These are phyloP conservation scores for Scenedesmus sp. DNA, from an alignment of 163 green algal species.

Conservation along the genomic window DNA sequence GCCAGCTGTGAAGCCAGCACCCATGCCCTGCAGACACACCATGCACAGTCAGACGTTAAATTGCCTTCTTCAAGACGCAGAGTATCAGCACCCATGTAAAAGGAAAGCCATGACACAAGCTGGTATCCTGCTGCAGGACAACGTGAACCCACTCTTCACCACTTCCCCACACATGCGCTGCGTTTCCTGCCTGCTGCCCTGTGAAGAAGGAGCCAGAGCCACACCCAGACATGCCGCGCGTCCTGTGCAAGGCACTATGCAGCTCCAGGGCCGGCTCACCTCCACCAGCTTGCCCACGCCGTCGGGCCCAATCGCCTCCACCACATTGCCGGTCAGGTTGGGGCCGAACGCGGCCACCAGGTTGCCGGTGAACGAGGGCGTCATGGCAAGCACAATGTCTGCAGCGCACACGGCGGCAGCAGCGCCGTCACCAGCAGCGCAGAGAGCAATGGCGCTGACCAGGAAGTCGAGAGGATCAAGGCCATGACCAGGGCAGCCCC, in stretches of 20 bases:
- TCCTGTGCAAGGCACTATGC: neutral
- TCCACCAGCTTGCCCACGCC: conserved; percentile 36
- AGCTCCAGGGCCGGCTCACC: neutral
- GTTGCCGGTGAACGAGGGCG: conserved; percentile 34
- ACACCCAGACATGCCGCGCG: too few relatives aligned
- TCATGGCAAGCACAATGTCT: conserved; percentile 43
- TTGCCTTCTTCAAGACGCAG: too few relatives aligned
- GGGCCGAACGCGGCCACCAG: conserved; percentile 54
- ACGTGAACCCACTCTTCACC: neutral
- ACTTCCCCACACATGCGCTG: neutral
- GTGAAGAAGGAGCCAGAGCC: too few relatives aligned
- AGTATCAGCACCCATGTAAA: too few relatives aligned
- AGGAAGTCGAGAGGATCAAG: too few relatives aligned
- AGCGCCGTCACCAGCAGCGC: too few relatives aligned
- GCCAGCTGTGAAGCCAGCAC: conserved; percentile 23
- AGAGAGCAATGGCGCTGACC: too few relatives aligned
- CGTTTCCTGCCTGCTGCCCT: neutral
- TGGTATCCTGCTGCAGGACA: too few relatives aligned
- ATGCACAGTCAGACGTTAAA: neutral
- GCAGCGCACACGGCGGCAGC: neutral
- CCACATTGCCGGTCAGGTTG: conserved; percentile 53
- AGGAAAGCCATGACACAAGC: too few relatives aligned
- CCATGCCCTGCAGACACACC: conserved; percentile 33
- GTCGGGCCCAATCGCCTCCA: conserved; percentile 48
- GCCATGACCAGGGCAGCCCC: too few relatives aligned